Evolutionary conservation across 768 basidiomycete species (phyloP), one percentile per base, ranked within the genome.

Genomic region (Epithele typhae): DNA sequence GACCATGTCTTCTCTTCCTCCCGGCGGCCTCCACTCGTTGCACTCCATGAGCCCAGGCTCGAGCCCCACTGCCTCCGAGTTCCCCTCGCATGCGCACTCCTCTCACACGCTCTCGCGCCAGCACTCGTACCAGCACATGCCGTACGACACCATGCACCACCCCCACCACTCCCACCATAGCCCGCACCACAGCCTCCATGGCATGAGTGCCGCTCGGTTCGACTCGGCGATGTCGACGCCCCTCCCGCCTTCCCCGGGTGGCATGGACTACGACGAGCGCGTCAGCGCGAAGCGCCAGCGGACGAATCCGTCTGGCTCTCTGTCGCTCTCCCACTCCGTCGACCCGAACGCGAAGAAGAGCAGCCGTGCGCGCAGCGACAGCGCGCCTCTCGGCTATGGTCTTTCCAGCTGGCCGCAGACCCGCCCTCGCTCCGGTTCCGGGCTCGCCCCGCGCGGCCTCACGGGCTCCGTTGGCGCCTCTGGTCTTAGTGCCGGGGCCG

Each of bases 331-430:
- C 8, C 7, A 7, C 27, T 14, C 27, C 27, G 27, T 14, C 8
- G 27, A 30, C 27, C 7, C 7, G 27, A 30, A 30, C 7, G 34
- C 45, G n/a, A 53, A 54, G 14, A 57, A 57, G 52, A 62, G 49
- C 48, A 56, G 57, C 42, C 52, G 54, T n/a, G 82, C 82, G 25
- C 65, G 83, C 57, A 84, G 82, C 56, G 83, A 86, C 57, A 79
- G 77, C 25, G 79, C 84, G 15, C 84, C 84, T 32, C 63, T 86
- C 25, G 82, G 82, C 35, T 81, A 81, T 57, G 74, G 58, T 48
- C 53, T 61, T 27, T 45, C 52, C 6, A 67, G 54, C 53, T 64
- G 70, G 68, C 53, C 18, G 25, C 57, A 58, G 45, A 62, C 60
- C 35, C 54, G 68, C 23, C 68, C 68, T 42, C 48, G 68, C 22